Evolutionary conservation across 495 filamentous ascomycete genomes (phyloP), one percentile per base, ranked within the genome.

Genomic region (Neurospora tetraspora): DNA sequence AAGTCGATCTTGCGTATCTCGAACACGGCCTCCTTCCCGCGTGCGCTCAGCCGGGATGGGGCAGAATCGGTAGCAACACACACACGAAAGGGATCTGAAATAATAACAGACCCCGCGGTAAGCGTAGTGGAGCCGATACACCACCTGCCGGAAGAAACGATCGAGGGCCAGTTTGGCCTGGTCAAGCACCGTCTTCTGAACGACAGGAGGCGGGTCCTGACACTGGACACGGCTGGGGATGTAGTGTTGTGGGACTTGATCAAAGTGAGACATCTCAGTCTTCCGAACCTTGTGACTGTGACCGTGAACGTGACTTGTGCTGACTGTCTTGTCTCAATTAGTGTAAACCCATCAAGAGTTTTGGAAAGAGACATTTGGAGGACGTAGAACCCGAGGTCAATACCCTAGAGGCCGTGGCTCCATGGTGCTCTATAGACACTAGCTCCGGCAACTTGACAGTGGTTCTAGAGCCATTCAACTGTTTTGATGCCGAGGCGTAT

Each of bases 401-500:
- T 78, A 98, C 93, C 1, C 83, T 86, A 11, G 94, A 97, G 78
- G 94, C 89, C 45, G 92, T 98, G 69, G 90, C 94, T 6, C 94
- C 97, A 73, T 99, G 96, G 96, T 98, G 95, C 78, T 90, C 91
- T 14, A 92, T 98, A 68, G 94, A 99, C 77, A 95, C 94, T 38
- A 90, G 94, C 71, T 98, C 96, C 5, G 96, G 96, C 47, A 91
- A 91, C 73, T 81, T 99, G 71, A 94, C 94, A 4, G 94, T 96
- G 37, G 91, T 97, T 14, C 81, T 99, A 23, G 96, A 98, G 76
- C 93, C 94, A 61, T 97, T 96, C 76, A 94, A 96, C 74, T 98
- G 96, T 79, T 99, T 99, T 77, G 96, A 98, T 81, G 96, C 94
- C 43, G 96, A 99, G 79, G 91, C 96, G 82, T 99, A 99, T 79